Conservation (phyloP, 345 rosid genomes). For the Euclidium syriacum region DNA sequence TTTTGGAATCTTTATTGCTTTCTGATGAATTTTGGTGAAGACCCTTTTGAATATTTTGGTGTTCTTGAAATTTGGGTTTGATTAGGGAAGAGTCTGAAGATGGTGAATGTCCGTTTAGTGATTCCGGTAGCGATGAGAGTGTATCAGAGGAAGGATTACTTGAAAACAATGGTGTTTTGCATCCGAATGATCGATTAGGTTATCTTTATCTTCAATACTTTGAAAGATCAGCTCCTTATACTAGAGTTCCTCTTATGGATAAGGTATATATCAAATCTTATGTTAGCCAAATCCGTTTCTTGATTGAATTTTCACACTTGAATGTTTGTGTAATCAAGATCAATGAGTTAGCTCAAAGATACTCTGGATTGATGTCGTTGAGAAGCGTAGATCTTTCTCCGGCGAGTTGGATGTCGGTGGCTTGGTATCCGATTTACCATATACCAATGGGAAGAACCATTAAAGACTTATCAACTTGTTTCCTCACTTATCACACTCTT, state of each 20-base stretch:
- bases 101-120: conserved; percentile 67
- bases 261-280: conserved; percentile 51
- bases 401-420: conserved; percentile 99
- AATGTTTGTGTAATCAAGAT: conserved; percentile 41
- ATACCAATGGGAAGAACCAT: conserved; percentile 99
- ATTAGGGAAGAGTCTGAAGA: conserved; percentile 76
- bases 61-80: conserved; percentile 2
- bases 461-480: conserved; percentile 88
- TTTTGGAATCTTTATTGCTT: not conserved
- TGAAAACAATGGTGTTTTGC: conserved; percentile 61
- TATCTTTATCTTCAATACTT: conserved; percentile 71
- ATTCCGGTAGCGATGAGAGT: conserved; percentile 79
- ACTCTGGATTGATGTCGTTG: conserved; percentile 76
- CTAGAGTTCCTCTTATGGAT: conserved; percentile 96
- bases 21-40: not conserved
- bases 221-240: conserved; percentile 86
- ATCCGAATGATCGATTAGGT: conserved; percentile 67
- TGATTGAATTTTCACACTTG: not conserved
- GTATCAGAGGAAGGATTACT: conserved; percentile 84
- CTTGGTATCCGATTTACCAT: conserved; percentile 98
- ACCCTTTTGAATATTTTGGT: not conserved
- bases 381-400: conserved; percentile 98
- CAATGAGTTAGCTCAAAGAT: conserved; percentile 57
- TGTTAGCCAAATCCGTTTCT: not conserved
- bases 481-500: conserved; percentile 94